phyloP scores from a whole-genome alignment of 2,329 filamentous ascomycete genomes.

The Capronia coronata region DNA sequence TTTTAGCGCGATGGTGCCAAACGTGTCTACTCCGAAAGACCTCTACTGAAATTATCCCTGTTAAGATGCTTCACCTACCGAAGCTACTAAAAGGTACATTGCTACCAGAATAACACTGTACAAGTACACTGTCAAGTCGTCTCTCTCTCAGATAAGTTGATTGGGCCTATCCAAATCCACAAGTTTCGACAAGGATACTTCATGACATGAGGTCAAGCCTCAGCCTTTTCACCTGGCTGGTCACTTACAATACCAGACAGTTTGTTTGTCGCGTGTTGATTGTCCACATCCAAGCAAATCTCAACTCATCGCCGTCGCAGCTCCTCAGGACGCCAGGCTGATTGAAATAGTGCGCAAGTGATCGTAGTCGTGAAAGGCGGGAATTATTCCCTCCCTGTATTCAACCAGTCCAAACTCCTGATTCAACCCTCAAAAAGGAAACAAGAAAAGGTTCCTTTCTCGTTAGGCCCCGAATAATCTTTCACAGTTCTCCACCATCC shows the following conservation, averaged over 20 bases:
- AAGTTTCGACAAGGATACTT: not conserved
- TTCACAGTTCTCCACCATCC: slow-evolving; percentile 83
- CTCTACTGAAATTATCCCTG: too few relatives aligned
- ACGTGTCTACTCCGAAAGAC: too few relatives aligned
- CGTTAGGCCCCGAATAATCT: slow-evolving; percentile 70
- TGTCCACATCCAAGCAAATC: not conserved
- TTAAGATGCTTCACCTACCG: too few relatives aligned
- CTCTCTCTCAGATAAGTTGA: too few relatives aligned
- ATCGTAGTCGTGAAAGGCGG: slow-evolving; percentile 6
- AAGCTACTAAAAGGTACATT: too few relatives aligned
- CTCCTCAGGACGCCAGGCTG: slow-evolving; percentile 13
- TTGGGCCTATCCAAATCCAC: not conserved
- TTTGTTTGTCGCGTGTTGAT: not conserved
- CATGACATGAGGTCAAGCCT: not conserved
- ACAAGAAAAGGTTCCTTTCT: too few relatives aligned
- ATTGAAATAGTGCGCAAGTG: slow-evolving; percentile 4
- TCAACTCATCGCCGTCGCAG: not conserved
- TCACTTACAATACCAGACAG: not conserved
- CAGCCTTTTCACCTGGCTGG: not conserved
- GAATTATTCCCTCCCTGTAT: not conserved
- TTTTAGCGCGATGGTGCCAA: not conserved
- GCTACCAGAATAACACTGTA: too few relatives aligned
- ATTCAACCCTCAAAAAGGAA: too few relatives aligned
- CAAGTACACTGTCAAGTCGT: too few relatives aligned
- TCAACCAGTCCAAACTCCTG: slow-evolving; percentile 8